Conservation (phyloP, 129 eudicot species). For the Flaveria bidentis region DNA sequence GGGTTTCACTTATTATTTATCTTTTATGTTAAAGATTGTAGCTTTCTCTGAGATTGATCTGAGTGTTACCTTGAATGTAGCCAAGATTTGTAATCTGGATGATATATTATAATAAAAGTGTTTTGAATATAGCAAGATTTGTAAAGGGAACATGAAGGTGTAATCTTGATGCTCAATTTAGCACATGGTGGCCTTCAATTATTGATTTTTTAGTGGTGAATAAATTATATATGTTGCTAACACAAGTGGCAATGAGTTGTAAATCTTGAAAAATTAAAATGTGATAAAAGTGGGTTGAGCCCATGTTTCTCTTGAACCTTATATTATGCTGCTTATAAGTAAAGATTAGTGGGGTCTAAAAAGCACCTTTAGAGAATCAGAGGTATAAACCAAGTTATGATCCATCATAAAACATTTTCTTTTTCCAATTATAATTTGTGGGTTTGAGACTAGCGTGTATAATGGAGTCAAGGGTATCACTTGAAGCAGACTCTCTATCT, state of each 20-base stretch:
- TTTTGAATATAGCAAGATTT: conserved; percentile 5
- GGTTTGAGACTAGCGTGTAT: background rate
- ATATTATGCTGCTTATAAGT: conserved; percentile 14
- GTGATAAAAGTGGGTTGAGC: conserved; percentile 21
- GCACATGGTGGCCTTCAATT: background rate
- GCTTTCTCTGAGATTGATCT: conserved; percentile 19
- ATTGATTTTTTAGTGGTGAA: background rate
- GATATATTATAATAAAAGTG: conserved; percentile 27
- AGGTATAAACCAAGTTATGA: conserved; percentile 22
- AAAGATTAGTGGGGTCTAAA: conserved; percentile 30
- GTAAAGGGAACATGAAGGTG: conserved; percentile 6
- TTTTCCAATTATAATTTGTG: background rate
- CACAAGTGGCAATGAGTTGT: conserved; percentile 3
- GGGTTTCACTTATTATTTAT: conserved; percentile 12
- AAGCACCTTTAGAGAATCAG: background rate
- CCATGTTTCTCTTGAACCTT: conserved; percentile 7
- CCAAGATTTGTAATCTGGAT: conserved; percentile 13
- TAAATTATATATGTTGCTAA: conserved; percentile 22
- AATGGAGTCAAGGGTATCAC: too few species aligned
- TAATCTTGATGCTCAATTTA: conserved; percentile 18
- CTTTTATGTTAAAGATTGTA: conserved; percentile 15
- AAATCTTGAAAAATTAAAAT: background rate
- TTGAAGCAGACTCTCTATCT: too few species aligned
- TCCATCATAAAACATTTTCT: background rate
- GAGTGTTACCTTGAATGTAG: conserved; percentile 24